These are phyloP conservation scores for Paraconiothyrium brasiliense DNA, from an alignment of 2,329 filamentous ascomycete species.

Conservation along the genomic window DNA sequence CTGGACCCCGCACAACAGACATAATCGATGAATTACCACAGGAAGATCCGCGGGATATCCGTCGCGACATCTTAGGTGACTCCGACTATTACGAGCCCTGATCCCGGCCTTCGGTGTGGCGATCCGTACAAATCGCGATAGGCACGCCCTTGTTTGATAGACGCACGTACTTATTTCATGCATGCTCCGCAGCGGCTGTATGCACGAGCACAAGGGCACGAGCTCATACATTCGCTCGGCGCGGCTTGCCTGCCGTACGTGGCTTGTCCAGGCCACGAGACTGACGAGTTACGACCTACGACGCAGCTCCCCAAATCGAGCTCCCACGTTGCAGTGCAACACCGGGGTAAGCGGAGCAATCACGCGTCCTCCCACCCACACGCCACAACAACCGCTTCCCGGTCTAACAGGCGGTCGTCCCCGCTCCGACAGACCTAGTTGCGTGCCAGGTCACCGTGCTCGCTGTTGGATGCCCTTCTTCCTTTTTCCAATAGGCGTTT, in stretches of 20 bases:
- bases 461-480: constrained; percentile 1
- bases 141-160: constrained; percentile 1
- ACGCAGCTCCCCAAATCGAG: constrained; percentile 1
- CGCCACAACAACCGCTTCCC: constrained; percentile 4
- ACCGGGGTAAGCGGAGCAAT: constrained; percentile 13
- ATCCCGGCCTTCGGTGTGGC: constrained; percentile 2
- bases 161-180: constrained; percentile 6
- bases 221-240: constrained; percentile 6
- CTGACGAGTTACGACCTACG: constrained; percentile 5
- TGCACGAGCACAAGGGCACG: constrained; percentile 5
- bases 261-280: neutral
- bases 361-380: constrained; percentile 1
- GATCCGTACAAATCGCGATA: constrained; percentile 7
- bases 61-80: constrained; percentile 48
- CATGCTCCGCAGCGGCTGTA: constrained; percentile 6
- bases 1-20: constrained; percentile 66
- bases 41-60: constrained; percentile 52
- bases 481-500: neutral
- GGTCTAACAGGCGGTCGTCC: neutral
- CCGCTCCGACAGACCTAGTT: neutral
- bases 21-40: constrained; percentile 55
- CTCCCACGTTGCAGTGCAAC: constrained; percentile 13
- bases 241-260: constrained; percentile 7
- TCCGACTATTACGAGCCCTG: constrained; percentile 35
- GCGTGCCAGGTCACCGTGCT: neutral